Evolutionary conservation across 1,284 basidiomycete genomes (phyloP).

Genomic region (Erythrobasidium hasegawianum): DNA sequence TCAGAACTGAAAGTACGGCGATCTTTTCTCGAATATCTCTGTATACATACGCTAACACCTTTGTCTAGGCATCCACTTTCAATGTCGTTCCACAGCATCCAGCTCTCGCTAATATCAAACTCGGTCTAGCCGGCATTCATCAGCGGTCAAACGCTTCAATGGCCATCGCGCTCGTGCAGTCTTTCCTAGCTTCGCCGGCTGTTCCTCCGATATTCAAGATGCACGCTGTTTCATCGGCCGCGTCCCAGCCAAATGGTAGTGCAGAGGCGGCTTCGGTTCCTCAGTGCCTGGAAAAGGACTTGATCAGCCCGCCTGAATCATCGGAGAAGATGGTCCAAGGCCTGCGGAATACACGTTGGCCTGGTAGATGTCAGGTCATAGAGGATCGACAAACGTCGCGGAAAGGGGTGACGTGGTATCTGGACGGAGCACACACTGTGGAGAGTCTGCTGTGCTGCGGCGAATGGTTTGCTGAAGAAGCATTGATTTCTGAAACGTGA

Average conservation of each 20-base stretch:
- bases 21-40: constrained; percentile 1
- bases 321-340: constrained; percentile 60
- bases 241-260: constrained; percentile 23
- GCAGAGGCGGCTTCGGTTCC: not conserved
- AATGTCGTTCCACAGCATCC: constrained; percentile 56
- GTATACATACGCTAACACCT: constrained; percentile 7
- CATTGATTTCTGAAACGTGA: constrained; percentile 10
- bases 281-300: not conserved
- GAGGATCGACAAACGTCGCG: constrained; percentile 53
- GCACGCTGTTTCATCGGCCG: constrained; percentile 42
- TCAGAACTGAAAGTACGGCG: constrained; percentile 59
- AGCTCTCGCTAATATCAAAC: constrained; percentile 57
- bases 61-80: constrained; percentile 61
- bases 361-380: constrained; percentile 91
- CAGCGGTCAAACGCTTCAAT: constrained; percentile 87
- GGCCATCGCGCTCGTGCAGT: constrained; percentile 69
- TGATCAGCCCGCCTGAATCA: constrained; percentile 48
- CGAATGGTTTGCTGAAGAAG: constrained; percentile 63
- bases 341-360: constrained; percentile 75
- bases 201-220: constrained; percentile 42
- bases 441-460: constrained; percentile 85
- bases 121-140: constrained; percentile 86
- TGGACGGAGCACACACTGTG: constrained; percentile 92
- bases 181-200: constrained; percentile 59
- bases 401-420: constrained; percentile 67